Evolutionary conservation across 75 land plant species (phyloP).

Genomic region (Pinus albicaulis): DNA sequence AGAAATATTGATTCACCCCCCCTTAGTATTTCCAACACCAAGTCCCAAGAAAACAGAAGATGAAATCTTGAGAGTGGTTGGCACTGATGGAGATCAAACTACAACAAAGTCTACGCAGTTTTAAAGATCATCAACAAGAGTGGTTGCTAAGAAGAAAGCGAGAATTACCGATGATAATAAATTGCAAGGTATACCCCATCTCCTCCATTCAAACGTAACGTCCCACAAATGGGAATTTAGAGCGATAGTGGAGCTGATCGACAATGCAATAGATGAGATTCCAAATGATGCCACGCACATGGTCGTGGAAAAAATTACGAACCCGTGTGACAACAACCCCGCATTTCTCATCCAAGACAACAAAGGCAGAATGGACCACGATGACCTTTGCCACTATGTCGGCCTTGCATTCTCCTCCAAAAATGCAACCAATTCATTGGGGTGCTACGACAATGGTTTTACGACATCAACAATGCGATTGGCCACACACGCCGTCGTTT

Average conservation of each 20-base stretch:
- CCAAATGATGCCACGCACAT: constrained; percentile 18
- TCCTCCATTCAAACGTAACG: constrained; percentile 5
- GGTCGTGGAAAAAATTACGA: constrained; percentile 3
- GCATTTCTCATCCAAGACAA: constrained; percentile 15
- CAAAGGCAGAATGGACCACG: constrained; percentile 11
- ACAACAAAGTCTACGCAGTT: too few relatives aligned
- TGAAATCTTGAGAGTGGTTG: too few relatives aligned
- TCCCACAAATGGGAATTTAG: constrained; percentile 19
- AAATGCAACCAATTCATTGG: background rate
- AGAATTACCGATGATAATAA: too few relatives aligned
- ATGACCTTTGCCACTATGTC: constrained; percentile 9
- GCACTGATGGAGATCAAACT: too few relatives aligned
- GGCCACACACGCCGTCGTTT: constrained; percentile 10
- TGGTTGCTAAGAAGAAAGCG: too few relatives aligned
- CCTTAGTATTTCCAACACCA: too few relatives aligned
- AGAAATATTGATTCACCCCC: too few relatives aligned
- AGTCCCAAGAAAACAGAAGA: too few relatives aligned
- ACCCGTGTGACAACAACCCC: constrained; percentile 6
- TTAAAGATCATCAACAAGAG: too few relatives aligned
- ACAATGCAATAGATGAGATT: constrained; percentile 21
- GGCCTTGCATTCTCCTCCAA: constrained; percentile 14
- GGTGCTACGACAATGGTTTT: constrained; percentile 8
- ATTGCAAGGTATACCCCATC: too few relatives aligned
- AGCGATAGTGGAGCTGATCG: constrained; percentile 23
- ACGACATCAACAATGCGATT: constrained; percentile 14